phyloP scores from a whole-genome alignment of 768 basidiomycete species.

The Kockovaella imperatae region DNA sequence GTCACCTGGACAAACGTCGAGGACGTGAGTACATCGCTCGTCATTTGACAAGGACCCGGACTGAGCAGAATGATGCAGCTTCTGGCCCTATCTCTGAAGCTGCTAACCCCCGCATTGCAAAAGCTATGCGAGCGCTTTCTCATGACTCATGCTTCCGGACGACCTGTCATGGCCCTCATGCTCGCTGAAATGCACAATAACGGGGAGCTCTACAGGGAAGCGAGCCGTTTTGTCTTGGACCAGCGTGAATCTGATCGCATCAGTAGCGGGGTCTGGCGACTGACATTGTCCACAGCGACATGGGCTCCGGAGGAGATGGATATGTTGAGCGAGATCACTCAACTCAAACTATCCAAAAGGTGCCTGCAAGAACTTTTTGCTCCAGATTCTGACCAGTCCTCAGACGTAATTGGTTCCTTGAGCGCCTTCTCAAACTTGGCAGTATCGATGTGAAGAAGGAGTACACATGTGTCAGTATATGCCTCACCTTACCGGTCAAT shows the following conservation, averaged over 20 bases:
- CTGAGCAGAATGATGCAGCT: constrained; percentile 13
- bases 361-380: background rate
- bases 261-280: constrained; percentile 12
- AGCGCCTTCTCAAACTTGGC: constrained; percentile 84
- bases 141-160: constrained; percentile 83
- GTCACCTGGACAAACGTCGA: constrained; percentile 92
- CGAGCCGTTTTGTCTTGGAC: constrained; percentile 83
- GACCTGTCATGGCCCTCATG: constrained; percentile 84
- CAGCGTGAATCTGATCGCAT: constrained; percentile 55
- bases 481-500: constrained; percentile 30
- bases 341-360: constrained; percentile 77
- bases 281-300: constrained; percentile 7
- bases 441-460: constrained; percentile 82
- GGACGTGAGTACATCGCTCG: constrained; percentile 49
- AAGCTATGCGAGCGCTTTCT: constrained; percentile 77
- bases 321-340: constrained; percentile 63
- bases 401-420: constrained; percentile 90
- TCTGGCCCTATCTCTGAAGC: constrained; percentile 82
- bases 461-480: constrained; percentile 68
- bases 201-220: constrained; percentile 61
- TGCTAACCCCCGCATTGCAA: constrained; percentile 73
- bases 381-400: background rate
- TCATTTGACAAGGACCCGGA: background rate
- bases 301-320: constrained; percentile 37
- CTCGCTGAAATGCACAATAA: constrained; percentile 86